Conservation (phyloP, 2,329 filamentous ascomycete species). For the Leptographium wingfieldii region DNA sequence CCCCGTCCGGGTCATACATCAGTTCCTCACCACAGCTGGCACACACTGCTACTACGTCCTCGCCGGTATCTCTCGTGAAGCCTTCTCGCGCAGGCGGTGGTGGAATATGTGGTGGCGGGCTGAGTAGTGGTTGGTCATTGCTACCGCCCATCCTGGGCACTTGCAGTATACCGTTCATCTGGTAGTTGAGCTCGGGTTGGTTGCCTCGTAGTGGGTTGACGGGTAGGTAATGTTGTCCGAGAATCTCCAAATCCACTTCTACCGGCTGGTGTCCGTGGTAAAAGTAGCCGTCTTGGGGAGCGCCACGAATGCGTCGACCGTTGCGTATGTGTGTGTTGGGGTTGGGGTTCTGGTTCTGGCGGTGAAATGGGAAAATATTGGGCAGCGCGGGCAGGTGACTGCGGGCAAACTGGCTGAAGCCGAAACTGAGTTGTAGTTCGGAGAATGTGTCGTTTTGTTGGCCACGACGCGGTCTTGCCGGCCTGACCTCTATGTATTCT, state of each 20-base stretch:
- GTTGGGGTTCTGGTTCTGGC: not conserved
- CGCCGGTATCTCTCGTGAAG: constrained; percentile 65
- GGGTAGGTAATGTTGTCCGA: constrained; percentile 10
- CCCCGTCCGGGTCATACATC: constrained; percentile 49
- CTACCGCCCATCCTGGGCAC: not conserved
- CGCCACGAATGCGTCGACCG: not conserved
- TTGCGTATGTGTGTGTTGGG: not conserved
- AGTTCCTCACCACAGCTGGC: constrained; percentile 79
- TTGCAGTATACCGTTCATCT: constrained; percentile 18
- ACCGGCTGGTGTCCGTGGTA: constrained; percentile 3
- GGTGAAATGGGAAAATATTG: not conserved
- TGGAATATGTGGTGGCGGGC: constrained; percentile 45
- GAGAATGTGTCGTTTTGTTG: not conserved
- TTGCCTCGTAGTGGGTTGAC: constrained; percentile 18
- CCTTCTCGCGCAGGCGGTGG: constrained; percentile 57
- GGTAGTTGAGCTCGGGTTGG: constrained; percentile 21
- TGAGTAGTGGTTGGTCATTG: constrained; percentile 34
- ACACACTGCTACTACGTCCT: constrained; percentile 65
- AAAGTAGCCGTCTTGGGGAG: not conserved
- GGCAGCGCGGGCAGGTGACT: not conserved
- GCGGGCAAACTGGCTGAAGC: constrained; percentile 1
- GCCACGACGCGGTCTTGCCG: not conserved
- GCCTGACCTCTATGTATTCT: not conserved
- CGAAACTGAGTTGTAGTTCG: not conserved
- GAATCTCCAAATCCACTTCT: constrained; percentile 15